Base-by-base conservation (phyloP, 2,329 filamentous ascomycete species). In the Diaporthe eres region DNA sequence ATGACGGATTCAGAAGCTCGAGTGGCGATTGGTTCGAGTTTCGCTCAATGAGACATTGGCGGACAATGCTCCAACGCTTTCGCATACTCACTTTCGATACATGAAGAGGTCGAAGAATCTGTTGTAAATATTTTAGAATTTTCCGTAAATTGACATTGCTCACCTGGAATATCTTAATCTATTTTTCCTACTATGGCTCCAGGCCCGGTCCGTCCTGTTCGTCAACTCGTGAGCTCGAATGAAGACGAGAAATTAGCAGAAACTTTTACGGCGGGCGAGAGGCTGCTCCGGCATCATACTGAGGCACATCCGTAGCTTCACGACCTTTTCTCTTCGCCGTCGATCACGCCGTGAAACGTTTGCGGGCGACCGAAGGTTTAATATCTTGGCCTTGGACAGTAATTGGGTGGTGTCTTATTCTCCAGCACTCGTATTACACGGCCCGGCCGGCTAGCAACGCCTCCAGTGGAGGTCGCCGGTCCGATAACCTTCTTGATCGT, bases 21-120 rank as follows among this genome's bases (percentile, higher is more conserved):
- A 28, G 34, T 70, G 49, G 34, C 34, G 49, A 70, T 70, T 70
- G 65, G 34, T 42, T 70, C 5, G 49, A 70, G n/a, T 37, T 42
- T 55, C 25, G 28, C 63, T 37, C 22, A 12, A n/a, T 25, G 22
- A 39, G 47, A 39, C 47, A 17, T 39, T 39, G 47, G n/a, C 25
- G 3, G 25, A 19, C 22, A 34, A 53, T 25, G 44, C 44, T 13
- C 44, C 28, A 25, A 37, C 17, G 6, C 34, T 8, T 51, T 5
- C 17, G 7, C 34, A 5, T 51, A 25, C 44, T 19, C 13, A n/a
- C 9, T 2, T 5, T n/a, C 3, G 10, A 10, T 19, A 19, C 44
- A 34, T 37, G 39, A 9, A 47, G 25, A 31, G 39, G 15, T 22
- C 25, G 22, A 2, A 25, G 12, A 13, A 8, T 25, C 22, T 42